phyloP scores from a whole-genome alignment of 1,284 basidiomycete species.

The Neolentinus lepideus region DNA sequence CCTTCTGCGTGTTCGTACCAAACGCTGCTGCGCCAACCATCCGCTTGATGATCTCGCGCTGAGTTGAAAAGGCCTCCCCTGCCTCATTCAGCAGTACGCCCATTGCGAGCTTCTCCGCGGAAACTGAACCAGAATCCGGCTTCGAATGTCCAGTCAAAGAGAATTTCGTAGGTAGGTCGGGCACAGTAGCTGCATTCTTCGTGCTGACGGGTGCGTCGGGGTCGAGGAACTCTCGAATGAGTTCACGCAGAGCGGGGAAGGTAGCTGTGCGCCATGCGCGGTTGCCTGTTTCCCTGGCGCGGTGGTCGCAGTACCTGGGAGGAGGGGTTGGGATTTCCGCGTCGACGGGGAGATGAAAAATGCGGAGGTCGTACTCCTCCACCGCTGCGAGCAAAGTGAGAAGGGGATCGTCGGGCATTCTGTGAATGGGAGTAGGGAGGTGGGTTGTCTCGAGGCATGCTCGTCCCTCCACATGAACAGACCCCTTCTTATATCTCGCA shows the following conservation, averaged over 20 bases:
- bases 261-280: not conserved
- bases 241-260: not conserved
- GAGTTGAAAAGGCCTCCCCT: too few relatives aligned
- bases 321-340: not conserved
- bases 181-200: too few relatives aligned
- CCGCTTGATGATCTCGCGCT: too few relatives aligned
- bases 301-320: not conserved
- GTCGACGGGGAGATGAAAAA: not conserved
- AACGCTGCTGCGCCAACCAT: too few relatives aligned
- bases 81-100: too few relatives aligned
- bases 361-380: not conserved
- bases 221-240: not conserved
- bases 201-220: too few relatives aligned
- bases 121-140: too few relatives aligned
- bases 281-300: not conserved
- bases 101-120: too few relatives aligned
- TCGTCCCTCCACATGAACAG: not conserved
- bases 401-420: not conserved
- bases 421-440: not conserved
- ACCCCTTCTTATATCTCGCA: not conserved
- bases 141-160: too few relatives aligned
- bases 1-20: too few relatives aligned
- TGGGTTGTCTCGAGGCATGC: not conserved
- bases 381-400: not conserved
- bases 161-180: too few relatives aligned